Evolutionary conservation across 2,329 filamentous ascomycete genomes (phyloP).

Genomic region (Cucurbitaria berberidis): DNA sequence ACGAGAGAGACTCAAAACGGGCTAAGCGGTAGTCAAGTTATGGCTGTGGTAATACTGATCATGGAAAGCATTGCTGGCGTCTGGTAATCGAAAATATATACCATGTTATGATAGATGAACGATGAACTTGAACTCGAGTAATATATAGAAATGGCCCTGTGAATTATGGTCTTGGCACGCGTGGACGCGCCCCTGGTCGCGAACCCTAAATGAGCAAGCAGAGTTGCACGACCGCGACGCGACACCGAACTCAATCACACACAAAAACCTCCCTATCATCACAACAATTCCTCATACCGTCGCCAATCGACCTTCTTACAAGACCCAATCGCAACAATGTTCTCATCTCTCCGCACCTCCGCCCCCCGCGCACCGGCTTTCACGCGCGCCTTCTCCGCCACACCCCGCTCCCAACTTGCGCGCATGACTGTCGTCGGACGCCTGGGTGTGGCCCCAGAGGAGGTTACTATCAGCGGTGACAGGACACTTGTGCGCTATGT

Average conservation of each 20-base stretch:
- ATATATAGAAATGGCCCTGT: neutral
- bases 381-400: conserved; percentile 77
- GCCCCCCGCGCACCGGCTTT: conserved; percentile 58
- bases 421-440: conserved; percentile 87
- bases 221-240: conserved; percentile 24
- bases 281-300: conserved; percentile 7
- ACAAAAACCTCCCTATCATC: conserved; percentile 6
- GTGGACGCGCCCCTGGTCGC: conserved; percentile 5
- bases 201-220: conserved; percentile 10
- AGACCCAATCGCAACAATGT: conserved; percentile 27
- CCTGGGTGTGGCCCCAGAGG: conserved; percentile 79
- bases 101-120: conserved; percentile 2
- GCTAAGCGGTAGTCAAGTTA: conserved; percentile 26
- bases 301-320: conserved; percentile 3
- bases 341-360: conserved; percentile 54
- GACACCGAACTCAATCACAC: conserved; percentile 12
- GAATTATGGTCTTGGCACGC: conserved; percentile 9
- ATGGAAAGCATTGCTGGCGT: conserved; percentile 20
- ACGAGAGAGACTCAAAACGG: conserved; percentile 69
- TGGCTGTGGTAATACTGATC: conserved; percentile 8
- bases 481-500: conserved; percentile 78
- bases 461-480: conserved; percentile 75
- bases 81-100: conserved; percentile 13
- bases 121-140: neutral
- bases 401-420: conserved; percentile 68